Conservation (phyloP, 2,329 filamentous ascomycete genomes). For the Diaporthe nobilis region DNA sequence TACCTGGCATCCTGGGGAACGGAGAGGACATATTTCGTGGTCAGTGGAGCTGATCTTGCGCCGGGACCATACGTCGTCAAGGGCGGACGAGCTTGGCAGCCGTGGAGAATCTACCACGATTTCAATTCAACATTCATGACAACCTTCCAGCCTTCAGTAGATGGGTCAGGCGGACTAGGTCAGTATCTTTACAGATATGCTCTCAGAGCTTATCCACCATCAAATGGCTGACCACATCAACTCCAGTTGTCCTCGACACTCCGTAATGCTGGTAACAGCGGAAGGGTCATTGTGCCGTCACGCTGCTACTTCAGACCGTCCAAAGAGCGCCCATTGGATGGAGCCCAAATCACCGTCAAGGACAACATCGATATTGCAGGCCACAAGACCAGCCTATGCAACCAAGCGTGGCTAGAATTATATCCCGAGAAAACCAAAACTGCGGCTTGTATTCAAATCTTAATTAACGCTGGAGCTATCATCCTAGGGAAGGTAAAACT, state of each 20-base stretch:
- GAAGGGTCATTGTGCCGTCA: conserved; percentile 8
- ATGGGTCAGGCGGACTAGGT: background rate
- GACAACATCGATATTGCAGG: background rate
- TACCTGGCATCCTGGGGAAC: background rate
- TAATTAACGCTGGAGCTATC: background rate
- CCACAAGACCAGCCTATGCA: conserved; percentile 1
- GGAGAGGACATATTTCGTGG: background rate
- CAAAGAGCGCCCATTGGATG: background rate
- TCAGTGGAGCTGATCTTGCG: background rate
- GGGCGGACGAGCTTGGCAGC: background rate
- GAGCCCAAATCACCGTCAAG: background rate
- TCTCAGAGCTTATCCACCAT: background rate
- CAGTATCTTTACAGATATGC: too few relatives aligned
- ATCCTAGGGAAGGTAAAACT: background rate
- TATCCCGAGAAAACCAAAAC: conserved; percentile 11
- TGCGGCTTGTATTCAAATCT: background rate
- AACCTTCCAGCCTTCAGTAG: background rate
- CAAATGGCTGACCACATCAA: background rate
- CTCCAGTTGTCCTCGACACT: background rate
- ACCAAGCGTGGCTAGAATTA: background rate
- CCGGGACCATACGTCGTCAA: background rate
- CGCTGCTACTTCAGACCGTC: conserved; percentile 2
- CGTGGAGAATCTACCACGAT: conserved; percentile 6
- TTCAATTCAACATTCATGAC: conserved; percentile 8
- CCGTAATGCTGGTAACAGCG: background rate